Conservation (phyloP, 1,284 basidiomycete genomes). For the Taiwanofungus camphoratus region DNA sequence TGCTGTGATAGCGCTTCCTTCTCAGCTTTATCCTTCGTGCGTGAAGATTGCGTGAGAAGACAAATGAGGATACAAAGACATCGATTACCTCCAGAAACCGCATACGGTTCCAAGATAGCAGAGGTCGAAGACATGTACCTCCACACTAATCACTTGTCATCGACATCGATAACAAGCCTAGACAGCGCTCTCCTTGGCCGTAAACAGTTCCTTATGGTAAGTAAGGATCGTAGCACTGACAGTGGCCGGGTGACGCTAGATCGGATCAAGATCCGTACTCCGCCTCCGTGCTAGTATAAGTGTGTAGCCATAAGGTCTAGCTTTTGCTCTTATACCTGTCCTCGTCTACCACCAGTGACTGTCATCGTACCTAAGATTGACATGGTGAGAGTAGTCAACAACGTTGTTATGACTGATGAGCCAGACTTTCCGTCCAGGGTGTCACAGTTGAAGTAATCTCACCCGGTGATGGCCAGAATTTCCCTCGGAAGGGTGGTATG, state of each 20-base stretch:
- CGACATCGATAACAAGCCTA: slow-evolving; percentile 29
- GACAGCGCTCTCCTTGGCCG: slow-evolving; percentile 14
- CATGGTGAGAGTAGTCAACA: slow-evolving; percentile 28
- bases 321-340: slow-evolving; percentile 30
- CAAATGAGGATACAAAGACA: slow-evolving; percentile 3
- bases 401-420: too few species aligned
- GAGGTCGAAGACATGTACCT: slow-evolving; percentile 4
- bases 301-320: slow-evolving; percentile 29
- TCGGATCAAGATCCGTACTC: slow-evolving; percentile 73
- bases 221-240: slow-evolving; percentile 21
- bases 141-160: slow-evolving; percentile 17
- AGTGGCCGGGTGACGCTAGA: slow-evolving; percentile 29
- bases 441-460: slow-evolving; percentile 37
- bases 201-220: slow-evolving; percentile 13
- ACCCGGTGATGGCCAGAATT: slow-evolving; percentile 40
- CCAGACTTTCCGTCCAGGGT: slow-evolving; percentile 28
- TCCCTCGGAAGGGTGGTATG: slow-evolving; percentile 45
- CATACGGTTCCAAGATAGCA: slow-evolving; percentile 6
- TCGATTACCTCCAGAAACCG: slow-evolving; percentile 8
- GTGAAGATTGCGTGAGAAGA: slow-evolving; percentile 1
- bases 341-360: slow-evolving; percentile 32
- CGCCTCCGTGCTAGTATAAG: slow-evolving; percentile 50
- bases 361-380: slow-evolving; percentile 24
- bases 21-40: too few species aligned
- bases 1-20: too few species aligned